Evolutionary conservation across 768 basidiomycete species (phyloP).

Genomic region (Tephrocybe sp.): DNA sequence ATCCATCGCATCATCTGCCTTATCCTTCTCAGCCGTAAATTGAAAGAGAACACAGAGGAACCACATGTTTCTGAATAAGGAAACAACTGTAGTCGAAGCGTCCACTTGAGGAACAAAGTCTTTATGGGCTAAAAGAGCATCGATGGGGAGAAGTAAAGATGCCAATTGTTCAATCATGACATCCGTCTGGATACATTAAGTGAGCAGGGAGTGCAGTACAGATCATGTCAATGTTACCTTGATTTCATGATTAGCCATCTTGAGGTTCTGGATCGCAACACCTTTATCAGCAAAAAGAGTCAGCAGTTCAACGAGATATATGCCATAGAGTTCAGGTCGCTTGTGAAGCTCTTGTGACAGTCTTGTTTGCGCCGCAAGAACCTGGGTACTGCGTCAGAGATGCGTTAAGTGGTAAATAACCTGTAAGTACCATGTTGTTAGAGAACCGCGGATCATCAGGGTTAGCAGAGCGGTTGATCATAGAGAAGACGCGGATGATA

Average conservation of each 20-base stretch:
- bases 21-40: conserved; percentile 59
- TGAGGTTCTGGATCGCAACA: conserved; percentile 82
- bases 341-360: conserved; percentile 77
- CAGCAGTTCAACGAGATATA: conserved; percentile 83
- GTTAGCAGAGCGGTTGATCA: conserved; percentile 83
- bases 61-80: conserved; percentile 92
- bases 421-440: conserved; percentile 74
- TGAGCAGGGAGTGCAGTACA: background rate
- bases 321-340: conserved; percentile 74
- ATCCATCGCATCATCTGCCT: conserved; percentile 65
- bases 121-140: conserved; percentile 74
- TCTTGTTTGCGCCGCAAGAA: conserved; percentile 88
- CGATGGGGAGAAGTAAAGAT: conserved; percentile 87
- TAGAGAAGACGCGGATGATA: conserved; percentile 81
- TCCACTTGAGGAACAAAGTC: conserved; percentile 63
- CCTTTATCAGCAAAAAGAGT: conserved; percentile 90
- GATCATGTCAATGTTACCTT: conserved; percentile 46
- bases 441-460: conserved; percentile 87
- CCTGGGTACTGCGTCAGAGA: conserved; percentile 36
- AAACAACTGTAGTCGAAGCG: conserved; percentile 59
- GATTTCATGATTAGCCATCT: conserved; percentile 60
- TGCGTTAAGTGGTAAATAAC: background rate
- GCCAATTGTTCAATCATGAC: conserved; percentile 87
- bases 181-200: conserved; percentile 53
- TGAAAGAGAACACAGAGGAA: conserved; percentile 87